A percentile compares a stretch with the other conserved stretches of the same genome.
phyloP scores from a whole-genome alignment of 176 grass and related monocot species.

The Oryza rufipogon region DNA sequence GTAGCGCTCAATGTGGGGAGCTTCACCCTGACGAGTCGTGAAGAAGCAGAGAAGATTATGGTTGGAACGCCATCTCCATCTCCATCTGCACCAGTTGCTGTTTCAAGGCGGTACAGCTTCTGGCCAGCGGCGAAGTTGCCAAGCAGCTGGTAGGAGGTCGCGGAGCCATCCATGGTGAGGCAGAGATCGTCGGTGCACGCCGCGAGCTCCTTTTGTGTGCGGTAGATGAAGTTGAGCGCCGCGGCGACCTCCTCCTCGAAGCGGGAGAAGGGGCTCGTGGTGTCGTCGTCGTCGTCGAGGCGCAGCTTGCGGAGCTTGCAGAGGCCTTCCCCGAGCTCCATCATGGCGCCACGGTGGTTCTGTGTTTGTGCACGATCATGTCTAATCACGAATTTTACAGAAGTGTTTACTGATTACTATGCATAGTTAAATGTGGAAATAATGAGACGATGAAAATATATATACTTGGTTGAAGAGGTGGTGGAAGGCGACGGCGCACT shows the following conservation, averaged over 20 bases:
- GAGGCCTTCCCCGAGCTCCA: conserved; percentile 89
- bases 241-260: conserved; percentile 77
- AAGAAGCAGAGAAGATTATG: conserved; percentile 51
- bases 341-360: conserved; percentile 93
- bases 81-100: background rate
- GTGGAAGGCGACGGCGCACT: conserved; percentile 86
- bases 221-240: conserved; percentile 77
- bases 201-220: conserved; percentile 87
- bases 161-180: conserved; percentile 76
- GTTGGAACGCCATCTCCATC: conserved; percentile 11
- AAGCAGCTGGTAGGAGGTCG: conserved; percentile 74
- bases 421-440: no score
- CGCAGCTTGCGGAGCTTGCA: conserved; percentile 82
- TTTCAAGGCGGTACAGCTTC: conserved; percentile 50
- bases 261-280: conserved; percentile 43
- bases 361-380: background rate
- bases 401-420: no score
- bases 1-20: conserved; percentile 55
- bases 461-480: conserved; percentile 82
- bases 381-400: no score
- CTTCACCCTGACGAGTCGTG: conserved; percentile 35
- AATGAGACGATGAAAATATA: no score
- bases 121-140: conserved; percentile 87
- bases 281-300: conserved; percentile 28
- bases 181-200: conserved; percentile 71